phyloP scores from a whole-genome alignment of 1,139 yeast species.

The Eremothecium coryli region DNA sequence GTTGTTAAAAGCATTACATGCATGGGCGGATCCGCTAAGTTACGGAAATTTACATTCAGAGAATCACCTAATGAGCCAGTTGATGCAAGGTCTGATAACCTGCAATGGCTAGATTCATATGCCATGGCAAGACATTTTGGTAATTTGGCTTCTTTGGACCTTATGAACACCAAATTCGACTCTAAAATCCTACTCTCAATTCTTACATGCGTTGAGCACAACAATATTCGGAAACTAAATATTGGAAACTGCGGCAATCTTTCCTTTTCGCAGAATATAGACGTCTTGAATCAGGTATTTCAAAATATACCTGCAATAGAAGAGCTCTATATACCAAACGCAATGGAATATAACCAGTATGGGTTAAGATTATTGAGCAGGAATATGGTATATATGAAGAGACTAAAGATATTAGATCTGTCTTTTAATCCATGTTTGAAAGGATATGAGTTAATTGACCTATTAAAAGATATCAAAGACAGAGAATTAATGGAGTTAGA shows the following conservation, averaged over 20 bases:
- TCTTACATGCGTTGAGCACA: slow-evolving; percentile 10
- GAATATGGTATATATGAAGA: slow-evolving; percentile 11
- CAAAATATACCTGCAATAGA: slow-evolving; percentile 12
- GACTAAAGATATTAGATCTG: slow-evolving; percentile 21
- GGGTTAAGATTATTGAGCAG: slow-evolving; percentile 14
- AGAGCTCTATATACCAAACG: slow-evolving; percentile 22
- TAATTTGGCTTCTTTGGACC: slow-evolving; percentile 17
- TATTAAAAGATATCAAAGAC: slow-evolving; percentile 17
- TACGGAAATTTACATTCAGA: slow-evolving; percentile 23
- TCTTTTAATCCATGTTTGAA: slow-evolving; percentile 26
- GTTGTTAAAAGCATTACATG: slow-evolving; percentile 15
- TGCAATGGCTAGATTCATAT: slow-evolving; percentile 6
- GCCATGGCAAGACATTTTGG: slow-evolving; percentile 15
- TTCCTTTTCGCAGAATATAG: slow-evolving; percentile 12
- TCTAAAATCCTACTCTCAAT: slow-evolving; percentile 19
- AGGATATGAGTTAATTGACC: slow-evolving; percentile 27
- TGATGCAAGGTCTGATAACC: slow-evolving; percentile 12
- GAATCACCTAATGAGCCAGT: slow-evolving; percentile 13
- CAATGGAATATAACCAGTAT: slow-evolving; percentile 19
- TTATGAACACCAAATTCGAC: slow-evolving; percentile 27
- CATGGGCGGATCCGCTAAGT: slow-evolving; percentile 12
- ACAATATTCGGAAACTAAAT: slow-evolving; percentile 16
- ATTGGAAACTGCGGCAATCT: slow-evolving; percentile 27
- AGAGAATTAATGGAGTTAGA: slow-evolving; percentile 16
- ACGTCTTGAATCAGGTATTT: not conserved